Evolutionary conservation across 305 asterid species (phyloP).

Genomic region (Caryopteris hybrid): DNA sequence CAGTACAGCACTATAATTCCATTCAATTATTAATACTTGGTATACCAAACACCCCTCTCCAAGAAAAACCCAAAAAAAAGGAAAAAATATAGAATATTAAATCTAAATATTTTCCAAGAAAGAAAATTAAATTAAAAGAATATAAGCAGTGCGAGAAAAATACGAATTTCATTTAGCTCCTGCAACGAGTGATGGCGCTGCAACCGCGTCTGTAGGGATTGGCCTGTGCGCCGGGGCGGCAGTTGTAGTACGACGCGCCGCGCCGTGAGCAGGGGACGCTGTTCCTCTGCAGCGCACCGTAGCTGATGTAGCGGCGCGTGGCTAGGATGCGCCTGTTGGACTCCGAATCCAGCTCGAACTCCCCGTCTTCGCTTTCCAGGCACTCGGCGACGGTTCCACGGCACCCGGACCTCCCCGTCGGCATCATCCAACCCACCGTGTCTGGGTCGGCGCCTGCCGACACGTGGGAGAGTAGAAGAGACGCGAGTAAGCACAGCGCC

Average conservation of each 20-base stretch:
- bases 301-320: conserved; percentile 65
- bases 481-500: conserved; percentile 28
- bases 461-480: conserved; percentile 13
- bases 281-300: conserved; percentile 66
- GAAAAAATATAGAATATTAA: not conserved
- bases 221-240: conserved; percentile 71
- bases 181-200: conserved; percentile 73
- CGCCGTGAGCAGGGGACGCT: conserved; percentile 67
- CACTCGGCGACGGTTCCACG: conserved; percentile 62
- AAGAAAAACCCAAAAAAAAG: not conserved
- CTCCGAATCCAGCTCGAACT: conserved; percentile 60
- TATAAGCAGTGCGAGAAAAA: not conserved
- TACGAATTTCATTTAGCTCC: conserved; percentile 33
- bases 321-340: conserved; percentile 56
- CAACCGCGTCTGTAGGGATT: conserved; percentile 74
- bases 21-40: conserved; percentile 18
- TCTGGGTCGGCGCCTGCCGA: conserved; percentile 26
- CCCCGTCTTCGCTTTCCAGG: conserved; percentile 33
- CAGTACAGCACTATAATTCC: not conserved
- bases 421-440: conserved; percentile 28
- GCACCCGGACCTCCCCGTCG: conserved; percentile 40
- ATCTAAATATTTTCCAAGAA: conserved; percentile 5
- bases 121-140: not conserved
- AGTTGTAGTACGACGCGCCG: conserved; percentile 84
- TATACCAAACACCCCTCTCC: conserved; percentile 21